Conservation (phyloP, 768 basidiomycete genomes). For the Lentinula boryana region DNA sequence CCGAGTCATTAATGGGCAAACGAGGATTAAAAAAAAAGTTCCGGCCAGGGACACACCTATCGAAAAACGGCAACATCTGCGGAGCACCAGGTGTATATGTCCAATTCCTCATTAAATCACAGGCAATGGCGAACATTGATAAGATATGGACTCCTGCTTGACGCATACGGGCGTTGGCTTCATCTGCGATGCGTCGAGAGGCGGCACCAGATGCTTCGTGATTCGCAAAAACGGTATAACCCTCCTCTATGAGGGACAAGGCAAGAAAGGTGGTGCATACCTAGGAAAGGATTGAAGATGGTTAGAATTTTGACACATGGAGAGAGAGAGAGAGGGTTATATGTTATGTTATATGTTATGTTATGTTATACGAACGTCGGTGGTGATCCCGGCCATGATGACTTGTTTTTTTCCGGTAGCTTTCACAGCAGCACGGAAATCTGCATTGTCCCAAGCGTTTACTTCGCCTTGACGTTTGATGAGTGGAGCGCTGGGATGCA, state of each 20-base stretch:
- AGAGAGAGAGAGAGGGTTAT: too few relatives aligned
- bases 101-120: conserved; percentile 49
- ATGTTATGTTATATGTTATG: too few relatives aligned
- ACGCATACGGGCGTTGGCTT: conserved; percentile 44
- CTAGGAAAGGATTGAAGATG: conserved; percentile 13
- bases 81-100: conserved; percentile 36
- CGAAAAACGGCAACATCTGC: conserved; percentile 38
- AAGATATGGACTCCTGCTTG: conserved; percentile 39
- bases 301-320: neutral
- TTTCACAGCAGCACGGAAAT: conserved; percentile 39
- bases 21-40: neutral
- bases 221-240: conserved; percentile 43
- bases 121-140: conserved; percentile 36
- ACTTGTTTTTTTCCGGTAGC: conserved; percentile 45
- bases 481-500: conserved; percentile 38
- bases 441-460: conserved; percentile 45
- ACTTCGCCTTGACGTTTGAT: conserved; percentile 45
- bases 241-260: conserved; percentile 37
- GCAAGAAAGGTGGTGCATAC: conserved; percentile 46
- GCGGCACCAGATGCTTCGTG: conserved; percentile 41
- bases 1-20: neutral
- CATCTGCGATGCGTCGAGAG: conserved; percentile 31
- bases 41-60: conserved; percentile 26
- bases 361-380: conserved; percentile 31
- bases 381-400: conserved; percentile 44